phyloP scores from a whole-genome alignment of 2,329 filamentous ascomycete species.

The Aureobasidium musti region DNA sequence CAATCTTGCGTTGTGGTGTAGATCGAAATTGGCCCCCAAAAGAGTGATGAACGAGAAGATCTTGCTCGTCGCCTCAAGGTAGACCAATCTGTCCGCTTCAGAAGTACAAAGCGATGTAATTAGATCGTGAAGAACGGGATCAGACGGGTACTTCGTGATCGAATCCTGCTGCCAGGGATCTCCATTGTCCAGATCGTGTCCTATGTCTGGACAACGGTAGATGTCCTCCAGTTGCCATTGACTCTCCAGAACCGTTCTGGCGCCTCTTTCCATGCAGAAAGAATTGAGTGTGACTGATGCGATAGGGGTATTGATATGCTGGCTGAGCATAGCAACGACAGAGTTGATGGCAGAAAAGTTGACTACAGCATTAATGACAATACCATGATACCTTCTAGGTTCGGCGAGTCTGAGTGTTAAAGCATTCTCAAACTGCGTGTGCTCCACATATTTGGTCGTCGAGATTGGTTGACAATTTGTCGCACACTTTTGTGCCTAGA shows the following conservation, averaged over 20 bases:
- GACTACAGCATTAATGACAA: neutral
- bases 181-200: neutral
- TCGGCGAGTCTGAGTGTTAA: neutral
- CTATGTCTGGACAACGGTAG: neutral
- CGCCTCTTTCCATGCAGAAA: neutral
- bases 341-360: neutral
- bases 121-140: neutral
- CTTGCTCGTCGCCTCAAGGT: neutral
- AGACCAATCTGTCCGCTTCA: neutral
- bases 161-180: slow-evolving; percentile 3
- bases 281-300: neutral
- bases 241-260: neutral
- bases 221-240: neutral
- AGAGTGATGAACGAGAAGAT: neutral
- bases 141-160: neutral
- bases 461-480: neutral
- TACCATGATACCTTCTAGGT: neutral
- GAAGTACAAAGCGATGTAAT: neutral
- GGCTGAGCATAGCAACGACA: neutral
- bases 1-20: neutral
- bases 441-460: neutral
- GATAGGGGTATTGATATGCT: neutral
- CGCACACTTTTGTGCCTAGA: no score
- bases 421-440: neutral
- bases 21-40: neutral